These are phyloP conservation scores for Amaranthus tricolor DNA, from an alignment of 179 eudicot species.

Conservation along the genomic window DNA sequence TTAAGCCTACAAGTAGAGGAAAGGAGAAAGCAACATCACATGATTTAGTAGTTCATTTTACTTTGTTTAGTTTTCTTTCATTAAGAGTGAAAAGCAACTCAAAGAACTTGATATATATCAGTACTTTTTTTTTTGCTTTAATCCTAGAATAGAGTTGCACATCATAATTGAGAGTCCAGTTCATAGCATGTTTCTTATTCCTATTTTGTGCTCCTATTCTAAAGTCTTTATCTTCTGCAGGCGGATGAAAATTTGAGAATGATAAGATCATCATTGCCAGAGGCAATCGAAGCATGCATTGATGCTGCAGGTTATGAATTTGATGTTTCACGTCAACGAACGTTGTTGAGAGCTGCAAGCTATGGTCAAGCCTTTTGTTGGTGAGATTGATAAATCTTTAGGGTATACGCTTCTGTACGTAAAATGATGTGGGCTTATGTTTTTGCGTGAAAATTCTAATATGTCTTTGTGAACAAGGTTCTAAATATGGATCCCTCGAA, in stretches of 20 bases:
- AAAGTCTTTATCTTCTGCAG: conserved; percentile 38
- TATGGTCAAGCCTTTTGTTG: conserved; percentile 99
- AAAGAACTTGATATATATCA: no score
- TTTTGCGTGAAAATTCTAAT: background rate
- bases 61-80: no score
- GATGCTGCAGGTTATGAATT: conserved; percentile 99
- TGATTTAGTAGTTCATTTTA: no score
- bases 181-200: background rate
- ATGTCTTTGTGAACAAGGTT: background rate
- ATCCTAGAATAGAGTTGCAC: no score
- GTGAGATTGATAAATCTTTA: conserved; percentile 41
- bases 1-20: no score
- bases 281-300: conserved; percentile 96
- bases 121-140: no score
- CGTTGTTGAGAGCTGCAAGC: conserved; percentile 94
- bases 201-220: background rate
- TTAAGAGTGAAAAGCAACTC: no score
- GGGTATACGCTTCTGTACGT: background rate
- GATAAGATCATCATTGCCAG: conserved; percentile 81
- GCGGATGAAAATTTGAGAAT: conserved; percentile 99
- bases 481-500: background rate
- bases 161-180: no score
- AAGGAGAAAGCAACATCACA: no score
- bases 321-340: conserved; percentile 70
- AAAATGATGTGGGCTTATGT: background rate